Evolutionary conservation across 2,329 filamentous ascomycete species (phyloP).

Genomic region (Plectosphaerella sp.): DNA sequence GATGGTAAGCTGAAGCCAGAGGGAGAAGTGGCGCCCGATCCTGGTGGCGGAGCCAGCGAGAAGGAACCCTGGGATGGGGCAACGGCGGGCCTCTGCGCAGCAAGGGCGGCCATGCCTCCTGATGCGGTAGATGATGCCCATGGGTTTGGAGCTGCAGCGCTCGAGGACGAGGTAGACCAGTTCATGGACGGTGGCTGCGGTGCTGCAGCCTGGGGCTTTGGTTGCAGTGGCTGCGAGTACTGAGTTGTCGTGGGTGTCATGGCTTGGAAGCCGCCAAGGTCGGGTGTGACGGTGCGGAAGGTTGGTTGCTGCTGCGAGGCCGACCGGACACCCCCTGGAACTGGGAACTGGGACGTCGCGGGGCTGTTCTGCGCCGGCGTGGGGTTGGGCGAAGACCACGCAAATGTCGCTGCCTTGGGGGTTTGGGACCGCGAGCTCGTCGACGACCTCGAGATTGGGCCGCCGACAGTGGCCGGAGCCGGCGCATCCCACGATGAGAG

Average conservation of each 20-base stretch:
- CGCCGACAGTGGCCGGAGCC: slow-evolving; percentile 16
- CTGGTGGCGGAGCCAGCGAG: slow-evolving; percentile 53
- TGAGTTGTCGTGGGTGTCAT: slow-evolving; percentile 58
- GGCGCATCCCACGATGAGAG: slow-evolving; percentile 46
- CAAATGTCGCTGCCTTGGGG: slow-evolving; percentile 47
- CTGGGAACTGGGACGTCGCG: slow-evolving; percentile 20
- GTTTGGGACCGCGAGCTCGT: slow-evolving; percentile 29
- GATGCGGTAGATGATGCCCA: slow-evolving; percentile 45
- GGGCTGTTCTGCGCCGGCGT: slow-evolving; percentile 13
- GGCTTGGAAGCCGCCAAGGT: slow-evolving; percentile 49
- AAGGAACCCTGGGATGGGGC: slow-evolving; percentile 38
- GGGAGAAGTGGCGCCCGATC: slow-evolving; percentile 4
- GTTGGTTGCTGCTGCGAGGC: slow-evolving; percentile 26
- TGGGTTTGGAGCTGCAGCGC: slow-evolving; percentile 35
- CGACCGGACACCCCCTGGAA: slow-evolving; percentile 23
- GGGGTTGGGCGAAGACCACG: slow-evolving; percentile 57
- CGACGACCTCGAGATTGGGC: slow-evolving; percentile 17
- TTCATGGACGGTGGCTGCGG: slow-evolving; percentile 28
- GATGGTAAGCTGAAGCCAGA: slow-evolving; percentile 42
- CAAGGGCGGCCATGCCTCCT: slow-evolving; percentile 40
- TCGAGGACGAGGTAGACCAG: slow-evolving; percentile 41
- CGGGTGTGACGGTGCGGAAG: slow-evolving; percentile 56
- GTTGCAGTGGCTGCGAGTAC: slow-evolving; percentile 57
- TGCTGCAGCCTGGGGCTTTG: slow-evolving; percentile 16
- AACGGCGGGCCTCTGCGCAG: slow-evolving; percentile 33